Base-by-base conservation (phyloP, 192 early-diverging fungal genomes). In the Diversispora epigaea region DNA sequence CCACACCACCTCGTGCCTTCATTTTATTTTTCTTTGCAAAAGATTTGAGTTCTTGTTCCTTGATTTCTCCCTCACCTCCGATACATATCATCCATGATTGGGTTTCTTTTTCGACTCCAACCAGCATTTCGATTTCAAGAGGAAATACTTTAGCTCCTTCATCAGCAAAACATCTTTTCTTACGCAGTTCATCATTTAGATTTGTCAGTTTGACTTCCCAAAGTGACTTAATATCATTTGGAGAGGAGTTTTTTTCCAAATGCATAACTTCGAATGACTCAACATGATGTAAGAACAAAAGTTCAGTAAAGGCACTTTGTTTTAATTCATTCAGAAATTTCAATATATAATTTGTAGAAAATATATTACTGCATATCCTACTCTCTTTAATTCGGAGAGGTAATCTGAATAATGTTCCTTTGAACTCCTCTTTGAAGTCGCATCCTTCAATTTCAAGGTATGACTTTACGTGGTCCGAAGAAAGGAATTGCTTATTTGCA, bases 401-500 rank as follows among this genome's bases (percentile, higher is more conserved):
- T 12, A 78, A 22, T 4, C 77, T 58, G 40, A 78, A 78, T n/a
- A 78, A 52, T 0, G 77, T 78, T n/a, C 77, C 77, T 21, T 78
- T 15, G 15, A 67, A 78, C n/a, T 58, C n/a, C 0, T 32, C 15
- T 14, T 46, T 47, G 41, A 70, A 70, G 4, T 73, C 45, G 50
- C 50, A 75, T 9, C 71, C 77, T 72, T 72, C 52, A 22, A 74
- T 39, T 11, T 12, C 61, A 19, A 62, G 22, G 58, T 66, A 71
- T 6, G 77, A 62, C 3, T 12, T 17, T n/a, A 75, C 17, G n/a
- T 78, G 77, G 44, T 75, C 64, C 3, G 5, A 49, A 6, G 43
- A 67, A 0, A 55, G 25, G 3, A 41, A 44, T 49, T 14, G 25
- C 2, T 6, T 19, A 6, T 22, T 22, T 19, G 3, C 19, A 4